Evolutionary conservation across 2,329 filamentous ascomycete genomes (phyloP).

Genomic region (Pseudogymnoascus sp.): DNA sequence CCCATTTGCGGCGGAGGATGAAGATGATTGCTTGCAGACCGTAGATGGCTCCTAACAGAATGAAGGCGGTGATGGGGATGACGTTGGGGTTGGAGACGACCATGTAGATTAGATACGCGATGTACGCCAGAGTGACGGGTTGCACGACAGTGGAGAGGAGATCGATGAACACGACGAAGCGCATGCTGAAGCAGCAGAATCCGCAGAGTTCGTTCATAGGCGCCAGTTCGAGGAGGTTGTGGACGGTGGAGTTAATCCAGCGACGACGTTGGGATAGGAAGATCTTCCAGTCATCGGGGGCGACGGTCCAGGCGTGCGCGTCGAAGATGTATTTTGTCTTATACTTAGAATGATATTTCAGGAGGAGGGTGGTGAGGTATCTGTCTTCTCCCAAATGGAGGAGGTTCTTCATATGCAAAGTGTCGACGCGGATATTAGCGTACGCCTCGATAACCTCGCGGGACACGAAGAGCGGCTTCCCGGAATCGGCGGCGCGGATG

Average conservation of each 20-base stretch:
- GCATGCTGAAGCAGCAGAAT: slow-evolving; percentile 98
- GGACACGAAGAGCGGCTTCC: slow-evolving; percentile 94
- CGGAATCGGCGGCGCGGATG: slow-evolving; percentile 86
- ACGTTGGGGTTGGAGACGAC: slow-evolving; percentile 55
- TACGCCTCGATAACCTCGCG: slow-evolving; percentile 85
- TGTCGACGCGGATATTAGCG: slow-evolving; percentile 90
- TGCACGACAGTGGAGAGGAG: slow-evolving; percentile 88
- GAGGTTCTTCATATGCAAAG: slow-evolving; percentile 97
- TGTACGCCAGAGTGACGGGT: slow-evolving; percentile 79
- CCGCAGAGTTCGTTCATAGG: slow-evolving; percentile 90
- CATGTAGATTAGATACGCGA: slow-evolving; percentile 80
- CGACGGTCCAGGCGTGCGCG: slow-evolving; percentile 87
- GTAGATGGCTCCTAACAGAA: slow-evolving; percentile 86
- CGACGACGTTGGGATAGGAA: slow-evolving; percentile 94
- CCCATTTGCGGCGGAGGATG: slow-evolving; percentile 94
- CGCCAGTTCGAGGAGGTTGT: slow-evolving; percentile 89
- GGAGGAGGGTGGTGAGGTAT: slow-evolving; percentile 86
- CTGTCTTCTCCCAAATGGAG: slow-evolving; percentile 96
- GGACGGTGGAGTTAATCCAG: slow-evolving; percentile 99
- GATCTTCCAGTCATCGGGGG: slow-evolving; percentile 89
- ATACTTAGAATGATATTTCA: slow-evolving; percentile 88
- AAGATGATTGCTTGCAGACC: slow-evolving; percentile 95
- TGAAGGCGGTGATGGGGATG: slow-evolving; percentile 78
- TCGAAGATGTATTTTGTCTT: slow-evolving; percentile 98
- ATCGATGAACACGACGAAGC: slow-evolving; percentile 92